phyloP scores from a whole-genome alignment of 129 eudicot species.

The Sambucus nigra region DNA sequence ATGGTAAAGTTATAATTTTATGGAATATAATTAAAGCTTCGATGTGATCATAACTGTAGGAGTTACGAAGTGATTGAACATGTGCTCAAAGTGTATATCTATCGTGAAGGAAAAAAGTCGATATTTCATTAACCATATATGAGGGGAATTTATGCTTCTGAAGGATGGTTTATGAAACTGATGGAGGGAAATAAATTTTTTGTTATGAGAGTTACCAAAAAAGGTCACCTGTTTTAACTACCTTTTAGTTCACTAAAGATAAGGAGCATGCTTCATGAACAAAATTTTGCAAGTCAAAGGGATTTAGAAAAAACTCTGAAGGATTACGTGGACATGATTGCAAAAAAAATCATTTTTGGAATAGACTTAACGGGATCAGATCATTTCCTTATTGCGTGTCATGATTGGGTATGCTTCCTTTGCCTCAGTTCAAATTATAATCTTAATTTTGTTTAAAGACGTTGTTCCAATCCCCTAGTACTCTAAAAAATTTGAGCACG shows the following conservation, averaged over 20 bases:
- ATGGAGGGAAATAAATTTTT: conserved; percentile 53
- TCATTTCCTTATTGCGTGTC: conserved; percentile 86
- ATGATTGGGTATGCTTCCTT: conserved; percentile 67
- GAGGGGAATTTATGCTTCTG: conserved; percentile 76
- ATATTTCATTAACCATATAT: conserved; percentile 56
- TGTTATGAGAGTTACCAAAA: conserved; percentile 52
- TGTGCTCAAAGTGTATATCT: conserved; percentile 49
- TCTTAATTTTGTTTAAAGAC: background rate
- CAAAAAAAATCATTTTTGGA: conserved; percentile 58
- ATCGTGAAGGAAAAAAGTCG: conserved; percentile 76
- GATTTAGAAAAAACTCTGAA: conserved; percentile 40
- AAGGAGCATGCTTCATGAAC: conserved; percentile 27
- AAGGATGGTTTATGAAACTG: conserved; percentile 90
- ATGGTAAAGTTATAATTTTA: too few relatives aligned
- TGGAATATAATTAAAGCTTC: background rate
- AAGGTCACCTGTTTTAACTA: conserved; percentile 67
- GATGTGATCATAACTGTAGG: conserved; percentile 25
- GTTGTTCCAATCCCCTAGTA: too few relatives aligned
- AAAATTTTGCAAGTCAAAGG: conserved; percentile 20
- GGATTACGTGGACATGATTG: conserved; percentile 32
- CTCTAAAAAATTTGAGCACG: too few relatives aligned
- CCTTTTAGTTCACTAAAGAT: conserved; percentile 67
- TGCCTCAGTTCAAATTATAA: background rate
- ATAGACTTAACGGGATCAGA: conserved; percentile 62
- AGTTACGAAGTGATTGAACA: conserved; percentile 73